phyloP scores from a whole-genome alignment of 495 filamentous ascomycete species.

The Cercophora sp. region DNA sequence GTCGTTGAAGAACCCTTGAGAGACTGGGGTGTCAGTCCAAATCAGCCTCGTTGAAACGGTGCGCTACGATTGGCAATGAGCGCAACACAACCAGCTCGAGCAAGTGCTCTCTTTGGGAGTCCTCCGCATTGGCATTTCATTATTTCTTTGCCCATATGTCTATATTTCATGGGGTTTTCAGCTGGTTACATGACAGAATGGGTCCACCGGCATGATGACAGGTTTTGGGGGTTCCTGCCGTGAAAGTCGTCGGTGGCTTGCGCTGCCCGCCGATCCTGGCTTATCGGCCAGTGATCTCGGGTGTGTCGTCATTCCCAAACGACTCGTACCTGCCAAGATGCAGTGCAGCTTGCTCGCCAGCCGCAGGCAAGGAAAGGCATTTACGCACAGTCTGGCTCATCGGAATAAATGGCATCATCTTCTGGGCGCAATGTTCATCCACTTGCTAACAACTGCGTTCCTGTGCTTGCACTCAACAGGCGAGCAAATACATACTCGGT shows the following conservation, averaged over 20 bases:
- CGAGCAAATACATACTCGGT: conserved; percentile 53
- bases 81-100: no score
- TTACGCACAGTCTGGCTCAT: neutral
- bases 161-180: neutral
- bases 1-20: no score
- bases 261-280: neutral
- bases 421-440: neutral
- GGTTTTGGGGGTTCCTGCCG: neutral
- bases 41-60: no score
- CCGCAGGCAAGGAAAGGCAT: neutral
- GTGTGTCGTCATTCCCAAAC: conserved; percentile 24
- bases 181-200: neutral
- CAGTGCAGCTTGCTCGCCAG: neutral
- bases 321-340: conserved; percentile 19
- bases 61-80: no score
- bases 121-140: no score
- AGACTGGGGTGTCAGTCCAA: no score
- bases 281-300: conserved; percentile 1
- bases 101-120: no score
- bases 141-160: no score
- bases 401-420: neutral
- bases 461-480: conserved; percentile 30
- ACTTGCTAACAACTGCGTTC: conserved; percentile 3
- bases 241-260: neutral
- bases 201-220: neutral